These are phyloP conservation scores for Ceratobasidium papillatum DNA, from an alignment of 1,284 basidiomycete species.

Conservation along the genomic window DNA sequence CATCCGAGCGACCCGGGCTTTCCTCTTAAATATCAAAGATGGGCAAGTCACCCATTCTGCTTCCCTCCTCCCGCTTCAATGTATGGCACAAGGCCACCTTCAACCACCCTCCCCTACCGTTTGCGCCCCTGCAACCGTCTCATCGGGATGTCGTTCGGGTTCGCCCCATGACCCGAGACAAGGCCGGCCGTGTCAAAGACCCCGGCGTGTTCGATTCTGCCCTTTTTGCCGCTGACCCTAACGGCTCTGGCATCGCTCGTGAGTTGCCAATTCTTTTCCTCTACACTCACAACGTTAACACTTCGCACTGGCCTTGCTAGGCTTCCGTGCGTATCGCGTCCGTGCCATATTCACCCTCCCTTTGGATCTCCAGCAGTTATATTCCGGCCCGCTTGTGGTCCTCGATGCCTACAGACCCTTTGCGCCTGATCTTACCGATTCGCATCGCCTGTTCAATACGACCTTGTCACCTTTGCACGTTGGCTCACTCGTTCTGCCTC, in stretches of 20 bases:
- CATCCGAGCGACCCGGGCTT: background rate
- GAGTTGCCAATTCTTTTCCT: background rate
- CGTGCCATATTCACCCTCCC: slow-evolving; percentile 19
- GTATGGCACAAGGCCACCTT: slow-evolving; percentile 27
- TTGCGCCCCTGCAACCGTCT: background rate
- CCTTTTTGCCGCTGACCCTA: background rate
- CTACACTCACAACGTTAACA: too few species aligned
- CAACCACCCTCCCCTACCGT: background rate
- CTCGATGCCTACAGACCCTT: slow-evolving; percentile 5
- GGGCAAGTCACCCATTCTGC: background rate
- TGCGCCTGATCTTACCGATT: background rate
- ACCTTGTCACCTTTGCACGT: background rate
- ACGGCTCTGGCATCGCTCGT: background rate
- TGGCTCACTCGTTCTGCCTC: slow-evolving; percentile 7
- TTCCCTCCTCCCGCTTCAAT: slow-evolving; percentile 22
- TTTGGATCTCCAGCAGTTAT: background rate
- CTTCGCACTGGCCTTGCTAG: too few species aligned
- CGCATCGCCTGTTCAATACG: background rate
- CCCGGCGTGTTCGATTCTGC: slow-evolving; percentile 9
- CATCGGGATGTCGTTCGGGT: slow-evolving; percentile 18
- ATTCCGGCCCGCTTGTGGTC: slow-evolving; percentile 16
- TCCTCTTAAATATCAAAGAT: background rate
- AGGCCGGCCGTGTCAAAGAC: background rate
- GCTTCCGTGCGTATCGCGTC: slow-evolving; percentile 6
- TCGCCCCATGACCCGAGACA: background rate